A percentile compares a stretch with the other conserved stretches of the same genome.
phyloP scores from a whole-genome alignment of 441 rosid genomes.

The Populus trichocarpa region DNA sequence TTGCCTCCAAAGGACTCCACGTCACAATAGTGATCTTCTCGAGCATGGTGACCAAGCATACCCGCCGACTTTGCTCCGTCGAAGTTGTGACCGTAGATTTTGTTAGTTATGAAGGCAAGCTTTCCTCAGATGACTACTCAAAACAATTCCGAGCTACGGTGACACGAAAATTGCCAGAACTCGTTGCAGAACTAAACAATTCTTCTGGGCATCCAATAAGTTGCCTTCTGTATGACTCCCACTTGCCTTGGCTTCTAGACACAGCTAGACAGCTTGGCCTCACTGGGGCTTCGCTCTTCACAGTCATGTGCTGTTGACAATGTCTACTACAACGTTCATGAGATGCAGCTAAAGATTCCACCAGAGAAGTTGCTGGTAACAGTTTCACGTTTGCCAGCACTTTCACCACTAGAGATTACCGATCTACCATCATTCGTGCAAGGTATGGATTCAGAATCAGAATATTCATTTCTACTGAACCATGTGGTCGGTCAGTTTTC shows the following conservation, averaged over 20 bases:
- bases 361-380: neutral
- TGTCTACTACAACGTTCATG: neutral
- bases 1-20: constrained; percentile 16
- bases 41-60: constrained; percentile 16
- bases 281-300: neutral
- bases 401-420: neutral
- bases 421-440: neutral
- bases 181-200: constrained; percentile 4
- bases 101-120: constrained; percentile 21
- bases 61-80: constrained; percentile 22
- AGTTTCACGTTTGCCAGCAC: neutral
- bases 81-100: constrained; percentile 38
- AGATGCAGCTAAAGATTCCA: neutral
- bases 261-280: neutral
- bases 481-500: neutral
- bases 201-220: constrained; percentile 13
- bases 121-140: constrained; percentile 8
- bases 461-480: neutral
- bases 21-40: constrained; percentile 5
- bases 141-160: constrained; percentile 8
- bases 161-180: constrained; percentile 19
- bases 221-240: constrained; percentile 35
- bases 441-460: neutral
- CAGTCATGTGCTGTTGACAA: neutral
- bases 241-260: constrained; percentile 6